Base-by-base conservation (phyloP, 2,329 filamentous ascomycete species). In the Xylariales sp. region DNA sequence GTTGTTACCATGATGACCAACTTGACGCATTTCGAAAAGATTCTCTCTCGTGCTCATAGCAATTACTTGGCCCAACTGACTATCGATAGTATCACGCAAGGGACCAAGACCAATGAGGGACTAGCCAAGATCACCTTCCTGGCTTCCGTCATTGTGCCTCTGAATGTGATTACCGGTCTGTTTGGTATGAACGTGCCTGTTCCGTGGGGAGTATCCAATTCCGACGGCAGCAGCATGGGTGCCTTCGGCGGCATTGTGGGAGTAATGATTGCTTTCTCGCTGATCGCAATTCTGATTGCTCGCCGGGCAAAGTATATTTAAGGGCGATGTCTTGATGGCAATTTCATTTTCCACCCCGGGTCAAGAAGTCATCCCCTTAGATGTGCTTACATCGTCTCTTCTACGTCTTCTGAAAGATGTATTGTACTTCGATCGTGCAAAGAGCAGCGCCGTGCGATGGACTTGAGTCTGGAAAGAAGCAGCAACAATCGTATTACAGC, bases 1-100 rank as follows among this genome's bases (percentile, higher is more conserved):
- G 91, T 98, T 37, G 88, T 98, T 42, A 98, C 93, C 31, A 97
- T 97, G 91, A 95, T 95, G 77, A 93, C 87, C 50, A 98, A 95
- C 63, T 65, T 98, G 52, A 81, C 81, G 1, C 93, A 98, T 60
- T 96, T 95, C 51, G 93, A 98, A 62, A 97, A 97, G 73, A 96
- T 98, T 76, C 76, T 98, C 34, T 90, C 85, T 19, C 85, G 93
- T 16, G 86, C 87, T 3, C 93, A 98, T 68, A 88, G 85, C 69
- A 98, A 97, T 62, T 97, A 98, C 57, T 76, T 98, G 25, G 91
- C 93, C 2, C 93, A 96, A 57, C 79, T 97, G 45, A 91, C 85
- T 27, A 90, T 97, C 52, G 88, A 94, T 61, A 91, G 87, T 62
- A 87, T 95, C 53, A 80, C 84, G 2, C 83, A 95, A 60, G 90